A percentile compares a stretch with the other conserved stretches of the same genome.
phyloP scores from a whole-genome alignment of 495 filamentous ascomycete species.

The Daldinia grandis region DNA sequence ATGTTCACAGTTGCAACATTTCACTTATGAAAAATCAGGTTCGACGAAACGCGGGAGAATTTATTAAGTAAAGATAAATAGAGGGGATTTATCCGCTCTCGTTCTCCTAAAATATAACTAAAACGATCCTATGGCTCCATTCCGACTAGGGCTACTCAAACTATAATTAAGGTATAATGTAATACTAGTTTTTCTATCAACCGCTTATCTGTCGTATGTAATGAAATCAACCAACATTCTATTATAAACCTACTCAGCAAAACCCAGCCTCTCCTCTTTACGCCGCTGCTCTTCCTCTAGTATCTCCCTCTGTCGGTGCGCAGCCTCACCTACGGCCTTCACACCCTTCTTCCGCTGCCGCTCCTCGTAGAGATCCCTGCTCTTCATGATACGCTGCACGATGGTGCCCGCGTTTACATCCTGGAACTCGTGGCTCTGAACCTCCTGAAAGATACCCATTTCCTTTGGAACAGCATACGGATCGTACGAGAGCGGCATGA shows the following conservation, averaged over 20 bases:
- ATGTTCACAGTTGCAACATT: neutral
- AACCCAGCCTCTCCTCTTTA: slow-evolving; percentile 46
- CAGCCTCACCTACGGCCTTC: slow-evolving; percentile 79
- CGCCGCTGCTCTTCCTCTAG: slow-evolving; percentile 61
- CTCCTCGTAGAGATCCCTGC: slow-evolving; percentile 84
- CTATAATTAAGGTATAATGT: neutral
- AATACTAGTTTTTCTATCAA: neutral
- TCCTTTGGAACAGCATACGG: slow-evolving; percentile 81
- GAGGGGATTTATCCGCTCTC: neutral
- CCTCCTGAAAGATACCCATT: slow-evolving; percentile 80
- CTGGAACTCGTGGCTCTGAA: slow-evolving; percentile 76
- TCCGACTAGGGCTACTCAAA: neutral
- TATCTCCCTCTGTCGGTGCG: slow-evolving; percentile 60
- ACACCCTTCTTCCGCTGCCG: slow-evolving; percentile 86
- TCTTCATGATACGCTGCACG: slow-evolving; percentile 86
- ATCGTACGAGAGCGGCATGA: slow-evolving; percentile 87
- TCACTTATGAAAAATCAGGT: neutral
- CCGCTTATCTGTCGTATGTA: neutral
- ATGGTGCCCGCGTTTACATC: slow-evolving; percentile 93
- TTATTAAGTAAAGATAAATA: neutral
- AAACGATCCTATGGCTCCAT: neutral
- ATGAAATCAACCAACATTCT: neutral
- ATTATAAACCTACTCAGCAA: neutral
- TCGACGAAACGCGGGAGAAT: neutral
- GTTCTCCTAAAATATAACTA: neutral